phyloP scores from a whole-genome alignment of 371 early-diverging fungal species.

The Apophysomyces trapeziformis region DNA sequence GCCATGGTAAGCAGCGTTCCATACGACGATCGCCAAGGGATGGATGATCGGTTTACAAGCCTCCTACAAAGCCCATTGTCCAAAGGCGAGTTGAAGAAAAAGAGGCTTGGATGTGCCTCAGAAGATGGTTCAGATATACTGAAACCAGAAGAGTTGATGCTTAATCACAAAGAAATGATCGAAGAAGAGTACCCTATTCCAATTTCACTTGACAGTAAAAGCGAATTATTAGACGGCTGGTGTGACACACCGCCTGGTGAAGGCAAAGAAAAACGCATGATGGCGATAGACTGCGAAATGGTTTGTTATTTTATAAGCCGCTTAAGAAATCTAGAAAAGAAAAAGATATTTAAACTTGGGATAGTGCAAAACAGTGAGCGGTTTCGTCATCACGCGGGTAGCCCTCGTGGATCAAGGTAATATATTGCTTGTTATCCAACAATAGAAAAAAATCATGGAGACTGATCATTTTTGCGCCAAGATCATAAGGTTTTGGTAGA shows the following conservation, averaged over 20 bases:
- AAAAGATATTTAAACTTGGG: not conserved
- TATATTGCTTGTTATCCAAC: not conserved
- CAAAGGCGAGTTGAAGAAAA: constrained; percentile 31
- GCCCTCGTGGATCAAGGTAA: constrained; percentile 59
- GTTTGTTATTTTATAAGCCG: constrained; percentile 30
- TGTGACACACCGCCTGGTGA: constrained; percentile 39
- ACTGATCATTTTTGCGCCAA: constrained; percentile 46
- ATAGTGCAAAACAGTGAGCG: constrained; percentile 68
- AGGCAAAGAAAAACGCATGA: constrained; percentile 35
- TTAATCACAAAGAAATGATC: constrained; percentile 41
- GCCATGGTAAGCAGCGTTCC: not conserved
- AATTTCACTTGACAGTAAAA: constrained; percentile 27
- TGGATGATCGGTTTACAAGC: constrained; percentile 31
- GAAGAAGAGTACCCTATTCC: constrained; percentile 57
- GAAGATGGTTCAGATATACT: constrained; percentile 9
- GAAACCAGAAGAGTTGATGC: constrained; percentile 29
- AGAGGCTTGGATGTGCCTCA: constrained; percentile 23
- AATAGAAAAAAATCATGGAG: not conserved
- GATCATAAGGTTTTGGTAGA: constrained; percentile 56
- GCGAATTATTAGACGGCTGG: constrained; percentile 44
- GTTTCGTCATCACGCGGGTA: constrained; percentile 69
- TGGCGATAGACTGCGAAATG: constrained; percentile 86
- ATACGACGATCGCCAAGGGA: constrained; percentile 8
- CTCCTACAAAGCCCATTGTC: constrained; percentile 32
- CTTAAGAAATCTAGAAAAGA: constrained; percentile 11